Percentiles rank a stretch among this genome's conserved stretches.
These are phyloP conservation scores for Ceratocystis colombiana DNA, from an alignment of 2,329 filamentous ascomycete genomes.

Conservation along the genomic window DNA sequence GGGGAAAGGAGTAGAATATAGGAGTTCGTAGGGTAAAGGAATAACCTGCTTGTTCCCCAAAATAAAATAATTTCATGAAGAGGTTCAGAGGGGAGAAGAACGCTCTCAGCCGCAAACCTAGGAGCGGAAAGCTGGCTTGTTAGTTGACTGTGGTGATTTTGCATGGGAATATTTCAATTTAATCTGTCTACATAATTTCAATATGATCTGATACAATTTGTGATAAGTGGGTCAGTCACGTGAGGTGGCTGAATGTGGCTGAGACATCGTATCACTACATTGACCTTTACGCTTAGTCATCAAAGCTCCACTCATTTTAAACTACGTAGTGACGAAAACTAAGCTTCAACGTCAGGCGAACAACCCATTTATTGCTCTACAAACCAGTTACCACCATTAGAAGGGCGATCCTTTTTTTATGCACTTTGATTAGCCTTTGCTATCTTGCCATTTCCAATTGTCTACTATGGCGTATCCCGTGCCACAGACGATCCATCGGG, in stretches of 20 bases:
- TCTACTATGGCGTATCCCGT: conserved; percentile 16
- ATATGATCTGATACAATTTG: too few species aligned
- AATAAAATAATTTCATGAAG: not conserved
- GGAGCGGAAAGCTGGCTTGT: conserved; percentile 25
- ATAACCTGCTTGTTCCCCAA: not conserved
- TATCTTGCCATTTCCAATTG: not conserved
- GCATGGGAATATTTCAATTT: too few species aligned
- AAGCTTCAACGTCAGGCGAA: conserved; percentile 7
- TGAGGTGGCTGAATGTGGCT: too few species aligned
- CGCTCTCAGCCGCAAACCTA: too few species aligned
- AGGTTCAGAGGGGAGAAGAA: not conserved
- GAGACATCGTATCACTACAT: too few species aligned
- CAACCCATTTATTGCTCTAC: not conserved
- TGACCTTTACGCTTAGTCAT: conserved; percentile 21
- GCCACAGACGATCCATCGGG: conserved; percentile 86
- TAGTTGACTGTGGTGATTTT: too few species aligned
- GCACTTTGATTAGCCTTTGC: not conserved
- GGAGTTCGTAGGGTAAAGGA: not conserved
- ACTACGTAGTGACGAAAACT: not conserved
- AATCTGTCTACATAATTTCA: too few species aligned
- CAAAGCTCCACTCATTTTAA: conserved; percentile 5
- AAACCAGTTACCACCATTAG: not conserved
- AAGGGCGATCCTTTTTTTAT: too few species aligned
- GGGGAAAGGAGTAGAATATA: not conserved
- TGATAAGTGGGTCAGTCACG: too few species aligned